Evolutionary conservation across 805 yeast species (phyloP), one percentile per base, ranked within the genome.

Genomic region (Deakozyma indianensis): DNA sequence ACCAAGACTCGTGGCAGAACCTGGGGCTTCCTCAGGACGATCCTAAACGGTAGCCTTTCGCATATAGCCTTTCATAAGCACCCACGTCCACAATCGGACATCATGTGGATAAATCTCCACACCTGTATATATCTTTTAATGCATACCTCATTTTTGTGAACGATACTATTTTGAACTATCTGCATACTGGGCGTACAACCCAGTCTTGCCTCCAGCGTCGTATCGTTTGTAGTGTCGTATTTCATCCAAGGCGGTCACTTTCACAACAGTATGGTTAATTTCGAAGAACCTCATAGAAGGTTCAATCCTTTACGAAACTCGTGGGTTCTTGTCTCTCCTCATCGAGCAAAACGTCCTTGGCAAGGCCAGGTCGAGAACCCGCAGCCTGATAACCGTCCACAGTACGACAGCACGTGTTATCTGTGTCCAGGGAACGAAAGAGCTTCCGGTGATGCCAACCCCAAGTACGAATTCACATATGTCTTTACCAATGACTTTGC

Each of bases 261-360:
- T n/a, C n/a, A n/a, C n/a, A n/a, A n/a, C n/a, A n/a, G n/a, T n/a
- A 32, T 32, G 38, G 38, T 32, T 20, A n/a, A 32, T n/a, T 32
- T 32, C 16, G 38, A 32, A 9, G 18, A 32, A 20, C 38, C 38
- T 1, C 88, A 81, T 56, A 72, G 85, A 51, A 69, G 90, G 43
- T 75, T 66, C 61, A 81, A 81, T 54, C 86, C 85, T 3, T 68
- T 81, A 50, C 70, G 80, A n/a, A 74, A 74, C 45, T 61, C 71
- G n/a, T 78, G 80, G 75, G 77, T 81, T 22, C 66, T 81, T 43
- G 80, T 81, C 43, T 79, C 86, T 15, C 88, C 90, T 3, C 90
- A 81, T 56, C 66, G 88, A 47, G 75, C 86, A 24, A 78, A 79
- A 59, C 68, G 90, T 52, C 88, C 90, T 20, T 81, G 88, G 88